Conservation (phyloP, 441 rosid genomes). For the Lepidium campestre region DNA sequence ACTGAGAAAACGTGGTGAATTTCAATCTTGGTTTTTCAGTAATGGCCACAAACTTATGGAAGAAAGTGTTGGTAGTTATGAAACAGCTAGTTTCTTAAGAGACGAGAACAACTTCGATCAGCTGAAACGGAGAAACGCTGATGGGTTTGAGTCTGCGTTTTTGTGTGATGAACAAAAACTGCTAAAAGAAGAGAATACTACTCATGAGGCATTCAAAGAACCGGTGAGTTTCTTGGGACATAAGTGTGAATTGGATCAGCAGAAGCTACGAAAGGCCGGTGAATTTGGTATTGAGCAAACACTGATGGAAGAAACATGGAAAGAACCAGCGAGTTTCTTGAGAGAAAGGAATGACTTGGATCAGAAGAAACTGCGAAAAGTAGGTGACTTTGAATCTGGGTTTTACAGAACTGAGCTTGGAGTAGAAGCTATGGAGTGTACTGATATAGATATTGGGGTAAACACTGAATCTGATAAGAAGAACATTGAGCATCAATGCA, state of each 20-base stretch:
- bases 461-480: conserved; percentile 5
- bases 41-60: neutral
- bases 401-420: neutral
- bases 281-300: neutral
- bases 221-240: neutral
- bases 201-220: conserved; percentile 1
- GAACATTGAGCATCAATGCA: conserved; percentile 33
- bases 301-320: neutral
- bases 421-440: neutral
- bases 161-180: conserved; percentile 15
- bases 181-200: conserved; percentile 7
- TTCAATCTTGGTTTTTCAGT: neutral
- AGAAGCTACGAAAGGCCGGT: neutral
- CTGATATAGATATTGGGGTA: conserved; percentile 15
- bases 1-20: neutral
- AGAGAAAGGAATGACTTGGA: neutral
- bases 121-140: neutral
- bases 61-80: neutral
- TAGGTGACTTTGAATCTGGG: neutral
- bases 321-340: neutral
- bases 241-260: conserved; percentile 9
- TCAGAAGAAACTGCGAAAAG: neutral
- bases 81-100: neutral
- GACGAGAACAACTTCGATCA: neutral
- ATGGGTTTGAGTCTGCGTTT: conserved; percentile 16